These are phyloP conservation scores for Herpomyces periplanetae DNA, from an alignment of 2,329 filamentous ascomycete species.

Conservation along the genomic window DNA sequence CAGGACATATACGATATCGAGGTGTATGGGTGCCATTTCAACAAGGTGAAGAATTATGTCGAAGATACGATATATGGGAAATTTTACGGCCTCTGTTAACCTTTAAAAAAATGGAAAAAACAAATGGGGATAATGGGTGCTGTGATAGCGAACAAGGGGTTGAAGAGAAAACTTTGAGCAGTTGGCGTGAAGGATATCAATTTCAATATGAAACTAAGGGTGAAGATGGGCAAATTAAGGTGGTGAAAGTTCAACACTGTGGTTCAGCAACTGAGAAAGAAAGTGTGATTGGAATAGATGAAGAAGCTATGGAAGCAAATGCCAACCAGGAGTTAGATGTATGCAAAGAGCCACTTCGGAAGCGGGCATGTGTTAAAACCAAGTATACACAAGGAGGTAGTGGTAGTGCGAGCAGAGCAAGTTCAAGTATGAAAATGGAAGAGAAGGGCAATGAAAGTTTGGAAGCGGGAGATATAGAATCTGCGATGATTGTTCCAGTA, in stretches of 20 bases:
- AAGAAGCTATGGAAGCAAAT: slow-evolving; percentile 1
- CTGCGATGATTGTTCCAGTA: slow-evolving; percentile 14
- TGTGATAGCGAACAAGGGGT: no score
- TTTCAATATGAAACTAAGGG: slow-evolving; percentile 90
- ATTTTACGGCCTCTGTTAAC: slow-evolving; percentile 30
- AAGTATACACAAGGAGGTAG: slow-evolving; percentile 35
- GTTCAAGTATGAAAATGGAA: slow-evolving; percentile 10
- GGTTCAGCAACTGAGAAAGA: slow-evolving; percentile 7
- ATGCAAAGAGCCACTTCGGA: slow-evolving; percentile 13
- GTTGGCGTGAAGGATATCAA: slow-evolving; percentile 38
- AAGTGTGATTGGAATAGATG: no score
- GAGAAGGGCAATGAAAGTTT: no score
- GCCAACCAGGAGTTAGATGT: slow-evolving; percentile 7
- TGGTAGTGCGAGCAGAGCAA: slow-evolving; percentile 31
- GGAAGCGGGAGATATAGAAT: slow-evolving; percentile 9
- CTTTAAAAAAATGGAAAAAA: slow-evolving; percentile 26
- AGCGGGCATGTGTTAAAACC: slow-evolving; percentile 17
- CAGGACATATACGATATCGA: slow-evolving; percentile 93
- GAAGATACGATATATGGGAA: slow-evolving; percentile 34
- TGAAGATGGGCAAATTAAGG: slow-evolving; percentile 70
- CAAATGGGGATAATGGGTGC: slow-evolving; percentile 20
- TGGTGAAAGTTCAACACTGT: slow-evolving; percentile 41
- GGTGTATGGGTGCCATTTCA: slow-evolving; percentile 94
- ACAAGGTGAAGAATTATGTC: slow-evolving; percentile 61
- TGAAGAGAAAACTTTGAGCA: no score